Evolutionary conservation across 2,329 filamentous ascomycete species (phyloP), one percentile per base, ranked within the genome.

Genomic region (Colletotrichum phormii): DNA sequence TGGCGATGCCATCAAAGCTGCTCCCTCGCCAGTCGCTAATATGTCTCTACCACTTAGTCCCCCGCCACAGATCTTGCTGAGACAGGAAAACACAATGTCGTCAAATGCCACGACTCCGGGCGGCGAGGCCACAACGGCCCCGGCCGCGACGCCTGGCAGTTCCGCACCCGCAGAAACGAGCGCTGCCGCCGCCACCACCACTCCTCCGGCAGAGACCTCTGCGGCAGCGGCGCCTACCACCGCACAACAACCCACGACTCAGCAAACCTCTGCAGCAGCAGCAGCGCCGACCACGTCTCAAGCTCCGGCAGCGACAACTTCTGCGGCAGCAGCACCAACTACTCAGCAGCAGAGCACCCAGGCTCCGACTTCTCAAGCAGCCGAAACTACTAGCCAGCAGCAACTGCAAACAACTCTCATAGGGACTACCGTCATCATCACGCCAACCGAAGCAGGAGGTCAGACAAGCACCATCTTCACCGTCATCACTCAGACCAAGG

Each of bases 51-150:
- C 71, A 33, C 73, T 72, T 65, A 82, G 79, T 67, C 73, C 68
- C 31, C 71, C 74, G 37, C 77, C 78, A 35, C 71, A 77, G 73
- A 66, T 65, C 11, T 72, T 80, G 51, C 76, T 72, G 72, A 78
- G 77, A 64, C 74, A 76, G 62, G 60, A 67, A 62, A 78, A 80
- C 76, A 72, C 71, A 71, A 82, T 82, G 80, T 79, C 42, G 42
- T 49, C 72, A 7, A 68, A 58, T 57, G 63, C 22, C 8, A 71
- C 73, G 9, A 58, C 31, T 11, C 57, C 65, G 37, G 49, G 57
- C 18, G 59, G 64, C 29, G 64, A 71, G 42, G 78, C 58, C 60
- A 64, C 75, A 53, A 51, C 74, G 72, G 65, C 64, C 60, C 68
- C 71, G 7, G 54, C 58, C 31, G 46, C 73, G 15, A 54, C 71